Base-by-base conservation (phyloP, 495 filamentous ascomycete genomes). In the Bombardia bombarda region DNA sequence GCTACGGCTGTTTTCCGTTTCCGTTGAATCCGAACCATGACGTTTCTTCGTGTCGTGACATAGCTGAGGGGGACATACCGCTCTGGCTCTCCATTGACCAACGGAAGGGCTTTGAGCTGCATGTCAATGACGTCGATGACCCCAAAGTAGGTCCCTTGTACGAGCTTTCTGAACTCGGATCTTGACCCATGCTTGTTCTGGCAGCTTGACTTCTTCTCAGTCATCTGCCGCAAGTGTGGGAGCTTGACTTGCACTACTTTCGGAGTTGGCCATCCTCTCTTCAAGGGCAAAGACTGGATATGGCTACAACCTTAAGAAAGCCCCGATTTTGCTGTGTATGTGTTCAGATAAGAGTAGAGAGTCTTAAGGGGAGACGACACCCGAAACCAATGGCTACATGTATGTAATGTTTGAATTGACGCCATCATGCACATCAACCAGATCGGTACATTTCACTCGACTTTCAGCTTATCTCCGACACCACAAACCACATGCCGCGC, bases 221-320 rank as follows among this genome's bases (percentile, higher is more conserved):
- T 25, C 16, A 13, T 69, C 61, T 64, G 3, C 43, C 65, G 38
- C 70, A 9, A 60, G 9, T 28, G 26, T 28, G 26, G 26, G n/a
- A n/a, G n/a, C n/a, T n/a, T n/a, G n/a, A n/a, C n/a, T 7, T 8
- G 9, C 13, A 13, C 26, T 13, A 13, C 26, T 28, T 13, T 28
- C 26, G 13, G 26, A 28, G 9, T 28, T 13, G 26, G 26, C 26
- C 26, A 28, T 28, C 26, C 57, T 10, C 59, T 67, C n/a, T 60
- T 69, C 31, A 65, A 62, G 7, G 67, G 65, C n/a, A 67, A 70
- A 31, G 46, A 61, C 34, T 13, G n/a, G n/a, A n/a, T n/a, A n/a
- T n/a, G n/a, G n/a, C n/a, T n/a, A n/a, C n/a, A n/a, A n/a, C n/a
- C n/a, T 28, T 28, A 12, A 28, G 25, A 7, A 7, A 28, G 6